Percentiles rank a stretch among this genome's conserved stretches.
Conservation (phyloP, 371 early-diverging fungal genomes). For the Rhizomucor miehei region DNA sequence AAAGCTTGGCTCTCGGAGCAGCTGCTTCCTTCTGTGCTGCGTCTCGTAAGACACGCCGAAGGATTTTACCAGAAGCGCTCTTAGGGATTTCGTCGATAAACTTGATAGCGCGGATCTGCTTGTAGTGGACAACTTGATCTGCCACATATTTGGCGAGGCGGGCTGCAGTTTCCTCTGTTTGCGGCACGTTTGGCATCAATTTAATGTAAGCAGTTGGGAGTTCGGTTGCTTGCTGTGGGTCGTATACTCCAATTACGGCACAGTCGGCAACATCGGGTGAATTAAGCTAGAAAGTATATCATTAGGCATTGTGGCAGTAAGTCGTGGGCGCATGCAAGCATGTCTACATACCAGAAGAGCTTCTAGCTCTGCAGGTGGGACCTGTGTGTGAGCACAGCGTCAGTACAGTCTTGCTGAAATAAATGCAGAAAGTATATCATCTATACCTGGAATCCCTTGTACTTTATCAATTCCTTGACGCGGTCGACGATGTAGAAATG, state of each 20-base stretch:
- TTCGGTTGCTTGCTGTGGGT: slow-evolving; percentile 58
- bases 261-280: slow-evolving; percentile 71
- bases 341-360: slow-evolving; percentile 38
- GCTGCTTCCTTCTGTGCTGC: too few relatives aligned
- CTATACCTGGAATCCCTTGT: slow-evolving; percentile 67
- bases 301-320: neutral
- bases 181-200: slow-evolving; percentile 25
- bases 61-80: slow-evolving; percentile 76
- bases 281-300: slow-evolving; percentile 31
- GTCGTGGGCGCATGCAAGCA: neutral
- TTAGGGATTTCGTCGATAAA: slow-evolving; percentile 68
- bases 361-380: slow-evolving; percentile 70
- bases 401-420: too few relatives aligned
- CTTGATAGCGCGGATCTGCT: slow-evolving; percentile 66
- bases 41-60: slow-evolving; percentile 38
- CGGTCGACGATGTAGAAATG: slow-evolving; percentile 68
- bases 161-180: slow-evolving; percentile 25
- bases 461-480: slow-evolving; percentile 75
- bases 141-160: slow-evolving; percentile 59
- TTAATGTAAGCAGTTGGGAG: slow-evolving; percentile 72
- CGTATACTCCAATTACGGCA: slow-evolving; percentile 65
- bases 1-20: too few relatives aligned
- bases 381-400: slow-evolving; percentile 2
- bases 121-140: slow-evolving; percentile 63
- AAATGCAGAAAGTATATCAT: neutral